These are phyloP conservation scores for Glycine tomentella DNA, from an alignment of 306 rosid species.

Conservation along the genomic window DNA sequence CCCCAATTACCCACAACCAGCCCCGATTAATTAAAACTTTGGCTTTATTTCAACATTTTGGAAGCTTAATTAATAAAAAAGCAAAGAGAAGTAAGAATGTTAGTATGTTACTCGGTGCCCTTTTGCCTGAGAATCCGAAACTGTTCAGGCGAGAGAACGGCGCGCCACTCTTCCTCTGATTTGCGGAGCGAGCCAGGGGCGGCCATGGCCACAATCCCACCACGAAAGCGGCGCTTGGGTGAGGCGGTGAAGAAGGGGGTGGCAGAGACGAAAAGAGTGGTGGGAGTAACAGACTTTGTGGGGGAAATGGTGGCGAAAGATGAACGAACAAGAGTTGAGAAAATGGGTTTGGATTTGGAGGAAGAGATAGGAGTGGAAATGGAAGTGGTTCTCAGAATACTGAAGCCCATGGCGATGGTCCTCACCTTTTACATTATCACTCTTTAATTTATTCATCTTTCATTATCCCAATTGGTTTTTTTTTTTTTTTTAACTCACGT, in stretches of 20 bases:
- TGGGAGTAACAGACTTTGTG: slow-evolving; percentile 23
- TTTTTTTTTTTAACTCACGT: too few relatives aligned
- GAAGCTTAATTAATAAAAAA: not conserved
- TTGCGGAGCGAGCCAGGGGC: slow-evolving; percentile 63
- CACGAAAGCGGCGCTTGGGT: slow-evolving; percentile 58
- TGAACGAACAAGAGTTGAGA: slow-evolving; percentile 29
- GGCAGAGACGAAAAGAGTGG: not conserved
- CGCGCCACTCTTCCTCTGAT: slow-evolving; percentile 80
- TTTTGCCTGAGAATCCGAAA: slow-evolving; percentile 81
- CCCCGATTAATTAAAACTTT: too few relatives aligned
- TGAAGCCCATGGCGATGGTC: slow-evolving; percentile 44
- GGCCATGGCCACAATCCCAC: slow-evolving; percentile 71
- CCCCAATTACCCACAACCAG: too few relatives aligned
- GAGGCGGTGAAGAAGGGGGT: not conserved
- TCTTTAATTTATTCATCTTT: too few relatives aligned
- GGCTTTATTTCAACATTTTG: too few relatives aligned
- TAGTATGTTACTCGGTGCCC: slow-evolving; percentile 68
- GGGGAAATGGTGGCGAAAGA: slow-evolving; percentile 8
- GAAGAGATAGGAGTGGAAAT: slow-evolving; percentile 50
- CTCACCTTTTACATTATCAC: not conserved
- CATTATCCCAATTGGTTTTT: too few relatives aligned
- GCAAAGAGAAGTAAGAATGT: not conserved
- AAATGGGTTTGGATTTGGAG: slow-evolving; percentile 49
- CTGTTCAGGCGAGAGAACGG: slow-evolving; percentile 79
- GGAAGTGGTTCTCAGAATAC: slow-evolving; percentile 43